A percentile compares a stretch with the other conserved stretches of the same genome.
Evolutionary conservation across 2,329 filamentous ascomycete species (phyloP).

Genomic region (Aspergillus sp.): DNA sequence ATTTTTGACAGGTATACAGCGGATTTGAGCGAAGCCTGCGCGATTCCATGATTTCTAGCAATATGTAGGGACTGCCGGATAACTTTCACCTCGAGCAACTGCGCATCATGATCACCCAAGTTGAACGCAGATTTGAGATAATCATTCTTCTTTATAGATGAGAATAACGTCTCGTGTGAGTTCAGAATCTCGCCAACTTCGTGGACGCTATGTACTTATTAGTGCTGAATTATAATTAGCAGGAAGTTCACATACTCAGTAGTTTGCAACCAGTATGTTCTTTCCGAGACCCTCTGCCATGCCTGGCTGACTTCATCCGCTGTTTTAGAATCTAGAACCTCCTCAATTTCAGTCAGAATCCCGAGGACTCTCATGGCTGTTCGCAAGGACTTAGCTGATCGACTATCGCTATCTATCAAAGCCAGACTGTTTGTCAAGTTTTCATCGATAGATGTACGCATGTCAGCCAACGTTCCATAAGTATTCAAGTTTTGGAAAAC

Average conservation of each 20-base stretch:
- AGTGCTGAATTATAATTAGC: conserved; percentile 7
- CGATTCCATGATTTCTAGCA: conserved; percentile 74
- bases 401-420: conserved; percentile 35
- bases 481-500: conserved; percentile 77
- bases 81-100: conserved; percentile 72
- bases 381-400: conserved; percentile 48
- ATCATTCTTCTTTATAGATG: conserved; percentile 71
- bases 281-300: conserved; percentile 63
- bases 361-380: conserved; percentile 66
- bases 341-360: conserved; percentile 76
- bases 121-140: conserved; percentile 61
- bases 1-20: conserved; percentile 81
- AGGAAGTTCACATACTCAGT: conserved; percentile 61
- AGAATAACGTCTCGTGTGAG: conserved; percentile 79
- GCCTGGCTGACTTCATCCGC: conserved; percentile 61
- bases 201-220: conserved; percentile 36
- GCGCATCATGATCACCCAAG: conserved; percentile 63
- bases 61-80: conserved; percentile 73
- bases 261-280: conserved; percentile 77
- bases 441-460: conserved; percentile 61
- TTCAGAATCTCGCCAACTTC: conserved; percentile 80
- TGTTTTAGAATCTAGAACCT: conserved; percentile 65
- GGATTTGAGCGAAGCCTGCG: conserved; percentile 83
- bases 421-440: conserved; percentile 54
- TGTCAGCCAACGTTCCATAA: conserved; percentile 56